Evolutionary conservation across 2,329 filamentous ascomycete species (phyloP).

Genomic region (Trichoderma lentiforme): DNA sequence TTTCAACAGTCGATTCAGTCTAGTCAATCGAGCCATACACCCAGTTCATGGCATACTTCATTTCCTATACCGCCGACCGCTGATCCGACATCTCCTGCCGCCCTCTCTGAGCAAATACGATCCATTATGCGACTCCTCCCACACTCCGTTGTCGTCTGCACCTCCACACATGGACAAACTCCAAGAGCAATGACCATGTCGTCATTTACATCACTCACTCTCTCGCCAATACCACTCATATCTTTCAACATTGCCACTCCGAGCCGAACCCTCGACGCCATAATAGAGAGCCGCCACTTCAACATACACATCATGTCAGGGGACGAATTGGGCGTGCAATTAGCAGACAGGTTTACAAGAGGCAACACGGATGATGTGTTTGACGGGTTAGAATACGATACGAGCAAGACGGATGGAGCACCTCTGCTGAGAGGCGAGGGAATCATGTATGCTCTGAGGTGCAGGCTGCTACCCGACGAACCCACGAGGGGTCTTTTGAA

Average conservation of each 20-base stretch:
- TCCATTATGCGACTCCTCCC: constrained; percentile 52
- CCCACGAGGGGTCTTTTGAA: constrained; percentile 41
- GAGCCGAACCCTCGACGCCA: constrained; percentile 53
- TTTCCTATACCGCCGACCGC: constrained; percentile 33
- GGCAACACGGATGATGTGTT: constrained; percentile 45
- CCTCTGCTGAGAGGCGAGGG: constrained; percentile 50
- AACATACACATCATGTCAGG: constrained; percentile 55
- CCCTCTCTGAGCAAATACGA: constrained; percentile 48
- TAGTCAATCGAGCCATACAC: background rate
- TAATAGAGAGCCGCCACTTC: constrained; percentile 43
- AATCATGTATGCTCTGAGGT: constrained; percentile 49
- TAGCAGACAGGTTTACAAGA: constrained; percentile 51
- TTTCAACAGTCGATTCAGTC: background rate
- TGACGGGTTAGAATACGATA: constrained; percentile 32
- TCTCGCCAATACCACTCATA: constrained; percentile 50
- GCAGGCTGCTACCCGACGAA: constrained; percentile 40
- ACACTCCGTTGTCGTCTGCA: constrained; percentile 56
- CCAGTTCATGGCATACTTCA: constrained; percentile 29
- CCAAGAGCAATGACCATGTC: constrained; percentile 58
- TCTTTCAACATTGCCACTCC: constrained; percentile 57
- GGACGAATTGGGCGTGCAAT: constrained; percentile 43
- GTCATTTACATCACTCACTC: constrained; percentile 54
- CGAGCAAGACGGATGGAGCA: constrained; percentile 24
- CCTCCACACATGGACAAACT: constrained; percentile 37
- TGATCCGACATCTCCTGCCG: constrained; percentile 31